A percentile compares a stretch with the other conserved stretches of the same genome.
Evolutionary conservation across 2,329 filamentous ascomycete species (phyloP).

Genomic region (Clonostachys rosea): DNA sequence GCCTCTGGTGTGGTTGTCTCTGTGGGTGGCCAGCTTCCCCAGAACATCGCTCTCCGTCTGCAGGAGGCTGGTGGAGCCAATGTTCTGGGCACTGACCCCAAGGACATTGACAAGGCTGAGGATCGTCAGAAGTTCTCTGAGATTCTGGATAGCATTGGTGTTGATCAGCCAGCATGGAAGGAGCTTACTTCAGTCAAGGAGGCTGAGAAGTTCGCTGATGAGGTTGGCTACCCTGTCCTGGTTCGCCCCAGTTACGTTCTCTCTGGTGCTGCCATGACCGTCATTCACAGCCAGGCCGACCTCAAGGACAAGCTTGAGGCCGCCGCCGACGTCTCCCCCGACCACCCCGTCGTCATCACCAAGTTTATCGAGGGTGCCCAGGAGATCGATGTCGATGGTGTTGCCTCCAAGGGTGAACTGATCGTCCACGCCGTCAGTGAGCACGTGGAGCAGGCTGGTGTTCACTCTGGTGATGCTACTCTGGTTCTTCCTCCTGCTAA

Average conservation of each 20-base stretch:
- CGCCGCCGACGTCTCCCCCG: slow-evolving; percentile 84
- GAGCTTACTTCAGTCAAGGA: slow-evolving; percentile 87
- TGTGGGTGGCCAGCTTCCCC: slow-evolving; percentile 91
- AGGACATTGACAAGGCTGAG: slow-evolving; percentile 96
- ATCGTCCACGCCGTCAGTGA: slow-evolving; percentile 90
- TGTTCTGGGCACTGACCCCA: slow-evolving; percentile 86
- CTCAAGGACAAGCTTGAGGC: slow-evolving; percentile 93
- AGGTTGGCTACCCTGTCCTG: slow-evolving; percentile 89
- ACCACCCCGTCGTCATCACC: slow-evolving; percentile 96
- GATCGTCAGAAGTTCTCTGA: slow-evolving; percentile 98
- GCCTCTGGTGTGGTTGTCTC: slow-evolving; percentile 88
- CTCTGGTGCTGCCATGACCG: slow-evolving; percentile 97
- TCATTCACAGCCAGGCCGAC: slow-evolving; percentile 83
- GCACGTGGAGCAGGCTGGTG: slow-evolving; percentile 94
- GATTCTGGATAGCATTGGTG: slow-evolving; percentile 92
- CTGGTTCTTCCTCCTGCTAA: slow-evolving; percentile 83
- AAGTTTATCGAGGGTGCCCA: slow-evolving; percentile 97
- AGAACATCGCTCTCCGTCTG: slow-evolving; percentile 93
- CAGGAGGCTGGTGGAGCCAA: slow-evolving; percentile 89
- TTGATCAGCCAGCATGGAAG: slow-evolving; percentile 97
- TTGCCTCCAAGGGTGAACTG: slow-evolving; percentile 80
- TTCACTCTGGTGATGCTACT: slow-evolving; percentile 96
- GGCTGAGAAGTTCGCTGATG: slow-evolving; percentile 79
- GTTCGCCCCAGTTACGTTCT: slow-evolving; percentile 94
- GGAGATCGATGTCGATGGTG: slow-evolving; percentile 95